Evolutionary conservation across 106 monocot species (phyloP), one percentile per base, ranked within the genome.

Genomic region (Apostasia shenzhenica): DNA sequence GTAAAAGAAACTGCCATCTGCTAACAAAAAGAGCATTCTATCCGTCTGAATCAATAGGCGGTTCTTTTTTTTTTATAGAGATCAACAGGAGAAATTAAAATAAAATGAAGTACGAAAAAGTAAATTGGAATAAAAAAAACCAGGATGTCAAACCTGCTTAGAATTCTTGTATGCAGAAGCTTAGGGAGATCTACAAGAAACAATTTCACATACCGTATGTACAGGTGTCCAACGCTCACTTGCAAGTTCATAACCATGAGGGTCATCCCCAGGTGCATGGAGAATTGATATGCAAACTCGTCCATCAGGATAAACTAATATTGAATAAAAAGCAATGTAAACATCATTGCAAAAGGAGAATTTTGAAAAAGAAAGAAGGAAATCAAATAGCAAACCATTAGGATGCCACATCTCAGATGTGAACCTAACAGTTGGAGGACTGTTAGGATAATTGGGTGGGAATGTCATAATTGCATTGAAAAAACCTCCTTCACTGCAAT

Each of bases 321-420:
- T 47, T 37, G 59, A 9, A 45, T n/a, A 8, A 55, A 13, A 55
- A 55, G 41, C 11, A 68, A 55, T 5, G 13, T 1, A 57, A 57
- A 45, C 4, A 45, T 2, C 6, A 67, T 45, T 45, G 8, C 44
- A 52, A 5, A 48, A 70, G 43, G 48, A 10, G 14, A 45, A 4
- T 65, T 65, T 4, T 65, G 0, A 2, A 49, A 26, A 65, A 26
- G 13, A 14, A 7, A 26, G 48, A 65, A 65, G 62, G 8, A 26
- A 63, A 8, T 50, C 4, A 6, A 9, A 45, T 7, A 74, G 41
- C 3, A 41, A 77, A 61, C 88, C 88, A 81, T 88, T 88, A 54
- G 88, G 88, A 48, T 88, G 88, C 88, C 88, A 88, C 88, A 88
- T 88, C 66, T 88, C 81, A 39, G 88, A 84, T n/a, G 81, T 84